phyloP scores from a whole-genome alignment of 1,139 yeast species.

The Pneumocystis carinii region DNA sequence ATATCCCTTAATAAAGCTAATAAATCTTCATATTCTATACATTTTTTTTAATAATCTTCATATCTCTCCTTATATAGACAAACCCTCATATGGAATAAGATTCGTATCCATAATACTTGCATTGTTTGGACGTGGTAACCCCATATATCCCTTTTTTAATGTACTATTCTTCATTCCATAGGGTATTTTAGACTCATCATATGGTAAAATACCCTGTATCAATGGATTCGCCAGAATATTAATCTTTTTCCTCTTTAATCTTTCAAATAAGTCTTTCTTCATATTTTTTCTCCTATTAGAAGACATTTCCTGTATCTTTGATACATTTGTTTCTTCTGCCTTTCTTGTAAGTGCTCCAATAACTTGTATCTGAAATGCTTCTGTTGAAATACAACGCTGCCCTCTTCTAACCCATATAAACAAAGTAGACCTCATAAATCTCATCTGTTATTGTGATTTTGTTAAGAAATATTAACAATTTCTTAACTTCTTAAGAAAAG shows the following conservation, averaged over 20 bases:
- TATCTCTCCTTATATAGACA: too few species aligned
- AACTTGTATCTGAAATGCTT: background rate
- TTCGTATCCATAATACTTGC: background rate
- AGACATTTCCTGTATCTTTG: too few species aligned
- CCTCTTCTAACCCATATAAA: background rate
- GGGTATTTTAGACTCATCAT: background rate
- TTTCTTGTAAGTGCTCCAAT: background rate
- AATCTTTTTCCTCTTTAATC: background rate
- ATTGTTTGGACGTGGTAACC: background rate
- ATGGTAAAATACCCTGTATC: background rate
- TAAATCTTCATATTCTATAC: too few species aligned
- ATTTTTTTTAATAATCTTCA: too few species aligned
- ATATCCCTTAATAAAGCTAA: too few species aligned
- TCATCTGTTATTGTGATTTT: background rate
- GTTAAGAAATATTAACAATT: background rate
- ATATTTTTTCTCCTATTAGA: background rate
- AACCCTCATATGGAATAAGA: too few species aligned
- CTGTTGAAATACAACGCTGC: background rate
- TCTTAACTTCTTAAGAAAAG: background rate
- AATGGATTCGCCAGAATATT: background rate
- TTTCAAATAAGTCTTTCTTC: background rate
- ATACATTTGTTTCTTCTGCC: background rate
- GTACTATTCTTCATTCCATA: background rate
- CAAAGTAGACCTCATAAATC: too few species aligned
- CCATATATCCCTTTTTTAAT: background rate